Base-by-base conservation (phyloP, 768 basidiomycete species). In the Panellus pusillus region DNA sequence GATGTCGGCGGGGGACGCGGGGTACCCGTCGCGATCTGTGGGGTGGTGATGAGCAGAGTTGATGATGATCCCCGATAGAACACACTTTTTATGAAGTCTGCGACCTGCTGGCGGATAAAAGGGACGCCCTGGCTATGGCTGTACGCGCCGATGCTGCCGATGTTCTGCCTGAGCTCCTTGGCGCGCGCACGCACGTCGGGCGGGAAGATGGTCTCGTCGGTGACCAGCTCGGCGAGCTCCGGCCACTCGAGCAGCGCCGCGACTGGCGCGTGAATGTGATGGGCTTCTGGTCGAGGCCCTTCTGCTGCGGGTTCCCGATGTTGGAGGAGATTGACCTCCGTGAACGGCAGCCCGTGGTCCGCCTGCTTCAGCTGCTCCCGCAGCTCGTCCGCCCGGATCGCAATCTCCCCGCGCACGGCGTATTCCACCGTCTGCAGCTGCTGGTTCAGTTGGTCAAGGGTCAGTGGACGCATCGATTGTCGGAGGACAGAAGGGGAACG, bases 301-400 rank as follows among this genome's bases (percentile, higher is more conserved):
- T 87, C 72, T 98, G 95, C 72, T 99, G 96, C 0, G 97, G 96
- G 66, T 99, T 98, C 9, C 96, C 96, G 55, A 99, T 99, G 74
- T 98, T 99, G 57, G 93, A 92, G 27, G 84, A 89, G 69, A 97
- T 96, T n/a, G 70, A 98, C 79, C 62, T 83, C 82, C 68, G 84
- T 80, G 71, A 98, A 99, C 14, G 93, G 93, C 14, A 98, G 79
- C 17, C 74, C 72, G 18, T 31, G 5, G 52, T 75, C 66, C 19
- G 74, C 72, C 51, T 78, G 70, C 70, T 83, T 81, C 65, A 98
- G 82, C 62, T 78, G 71, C 46, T 86, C 86, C 50, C 88, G 80
- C 61, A 90, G 85, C 48, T 82, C 74, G 70, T 98, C 94, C 0
- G 96, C 93, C 68, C 89, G 91, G 75, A 98, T 91, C 4, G 96